Percentiles rank a stretch among this genome's conserved stretches.
These are phyloP conservation scores for Cucurbita ficifolia DNA, from an alignment of 306 rosid species.

Conservation along the genomic window DNA sequence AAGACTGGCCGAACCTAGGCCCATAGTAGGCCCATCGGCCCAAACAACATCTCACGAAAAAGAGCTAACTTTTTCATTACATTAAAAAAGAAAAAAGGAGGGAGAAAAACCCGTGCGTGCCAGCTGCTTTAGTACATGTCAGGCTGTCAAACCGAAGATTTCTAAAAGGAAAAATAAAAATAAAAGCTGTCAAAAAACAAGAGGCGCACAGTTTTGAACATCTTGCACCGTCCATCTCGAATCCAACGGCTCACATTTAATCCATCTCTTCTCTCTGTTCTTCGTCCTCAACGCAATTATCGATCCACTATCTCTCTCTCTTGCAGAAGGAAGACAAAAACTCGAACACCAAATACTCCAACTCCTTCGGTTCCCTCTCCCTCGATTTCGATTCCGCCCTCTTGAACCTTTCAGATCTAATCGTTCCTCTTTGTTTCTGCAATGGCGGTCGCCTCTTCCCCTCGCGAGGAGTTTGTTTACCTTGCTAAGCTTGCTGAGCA, in stretches of 20 bases:
- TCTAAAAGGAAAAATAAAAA: background rate
- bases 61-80: background rate
- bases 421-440: background rate
- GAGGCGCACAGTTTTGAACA: background rate
- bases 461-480: constrained; percentile 93
- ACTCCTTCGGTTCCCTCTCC: background rate
- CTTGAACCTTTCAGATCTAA: background rate
- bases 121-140: constrained; percentile 7
- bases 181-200: background rate
- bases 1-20: background rate
- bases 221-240: background rate
- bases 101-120: background rate
- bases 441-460: constrained; percentile 65
- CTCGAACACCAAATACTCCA: background rate
- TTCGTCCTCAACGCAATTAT: constrained; percentile 8
- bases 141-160: constrained; percentile 3
- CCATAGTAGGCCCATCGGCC: background rate
- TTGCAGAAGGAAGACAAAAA: too few relatives aligned
- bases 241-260: background rate
- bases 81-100: background rate
- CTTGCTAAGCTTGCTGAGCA: constrained; percentile 99
- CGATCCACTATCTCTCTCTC: background rate
- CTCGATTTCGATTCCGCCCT: constrained; percentile 11
- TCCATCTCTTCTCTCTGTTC: background rate
- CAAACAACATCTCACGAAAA: background rate